Conservation (phyloP, 176 grass and related monocot species). For the Dactylis glomerata region DNA sequence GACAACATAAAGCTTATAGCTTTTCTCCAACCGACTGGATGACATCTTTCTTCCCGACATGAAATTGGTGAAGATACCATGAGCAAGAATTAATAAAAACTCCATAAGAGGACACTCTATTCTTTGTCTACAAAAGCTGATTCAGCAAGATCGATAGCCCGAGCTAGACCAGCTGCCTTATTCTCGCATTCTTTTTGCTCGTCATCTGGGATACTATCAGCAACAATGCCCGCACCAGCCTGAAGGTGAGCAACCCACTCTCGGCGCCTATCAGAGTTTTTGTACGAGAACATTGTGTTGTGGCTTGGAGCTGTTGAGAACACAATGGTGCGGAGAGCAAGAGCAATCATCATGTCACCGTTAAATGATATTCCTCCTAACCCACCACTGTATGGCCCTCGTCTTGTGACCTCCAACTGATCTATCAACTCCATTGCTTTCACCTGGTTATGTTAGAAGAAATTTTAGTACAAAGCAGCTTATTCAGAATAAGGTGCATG, state of each 20-base stretch:
- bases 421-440: conserved; percentile 96
- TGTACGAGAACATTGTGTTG: conserved; percentile 65
- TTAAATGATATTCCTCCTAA: conserved; percentile 74
- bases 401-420: conserved; percentile 65
- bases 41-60: neutral
- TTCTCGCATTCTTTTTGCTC: conserved; percentile 90
- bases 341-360: conserved; percentile 63
- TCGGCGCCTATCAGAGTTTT: conserved; percentile 40
- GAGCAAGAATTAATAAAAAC: conserved; percentile 7
- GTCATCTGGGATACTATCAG: conserved; percentile 85
- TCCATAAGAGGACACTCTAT: neutral
- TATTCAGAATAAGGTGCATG: neutral
- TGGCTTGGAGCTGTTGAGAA: conserved; percentile 62
- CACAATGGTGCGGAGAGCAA: conserved; percentile 74
- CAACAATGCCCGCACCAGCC: conserved; percentile 87
- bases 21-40: conserved; percentile 21
- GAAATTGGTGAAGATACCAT: conserved; percentile 17
- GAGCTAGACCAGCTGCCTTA: conserved; percentile 77
- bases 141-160: conserved; percentile 88
- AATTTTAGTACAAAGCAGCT: neutral
- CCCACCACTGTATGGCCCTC: conserved; percentile 83
- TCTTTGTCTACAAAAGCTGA: conserved; percentile 74
- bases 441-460: conserved; percentile 36
- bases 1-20: conserved; percentile 4
- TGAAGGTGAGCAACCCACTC: conserved; percentile 93